These are phyloP conservation scores for Thamnidium elegans DNA, from an alignment of 192 early-diverging fungal species.

Conservation along the genomic window DNA sequence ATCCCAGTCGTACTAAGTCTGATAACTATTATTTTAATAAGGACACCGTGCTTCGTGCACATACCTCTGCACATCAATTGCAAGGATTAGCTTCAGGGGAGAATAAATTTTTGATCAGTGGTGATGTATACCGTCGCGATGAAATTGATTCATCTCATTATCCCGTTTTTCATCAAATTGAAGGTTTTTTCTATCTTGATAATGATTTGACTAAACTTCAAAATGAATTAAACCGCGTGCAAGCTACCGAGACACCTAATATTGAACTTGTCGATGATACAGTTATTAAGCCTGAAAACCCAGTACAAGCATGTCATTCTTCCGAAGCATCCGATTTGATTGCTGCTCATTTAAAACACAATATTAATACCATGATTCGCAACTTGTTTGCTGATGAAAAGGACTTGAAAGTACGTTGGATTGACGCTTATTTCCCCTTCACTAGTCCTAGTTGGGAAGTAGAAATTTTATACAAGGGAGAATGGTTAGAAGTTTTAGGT, in stretches of 20 bases:
- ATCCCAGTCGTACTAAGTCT: conserved; percentile 74
- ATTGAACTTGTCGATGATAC: conserved; percentile 49
- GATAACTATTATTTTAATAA: conserved; percentile 95
- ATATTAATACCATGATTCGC: conserved; percentile 81
- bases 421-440: conserved; percentile 93
- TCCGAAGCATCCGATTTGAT: conserved; percentile 53
- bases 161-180: conserved; percentile 98
- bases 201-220: conserved; percentile 35
- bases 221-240: conserved; percentile 30
- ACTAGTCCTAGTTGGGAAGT: conserved; percentile 97
- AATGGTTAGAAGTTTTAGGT: conserved; percentile 93
- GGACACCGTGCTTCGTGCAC: conserved; percentile 78
- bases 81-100: conserved; percentile 64
- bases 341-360: conserved; percentile 69
- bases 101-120: conserved; percentile 83
- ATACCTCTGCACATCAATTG: conserved; percentile 93
- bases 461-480: conserved; percentile 88
- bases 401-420: conserved; percentile 87
- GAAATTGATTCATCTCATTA: conserved; percentile 96
- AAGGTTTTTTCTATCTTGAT: conserved; percentile 79
- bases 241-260: conserved; percentile 3
- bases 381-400: conserved; percentile 62
- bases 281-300: conserved; percentile 60
- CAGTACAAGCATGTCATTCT: conserved; percentile 71
- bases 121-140: conserved; percentile 95